A percentile compares a stretch with the other conserved stretches of the same genome.
Evolutionary conservation across 2,329 filamentous ascomycete genomes (phyloP).

Genomic region (Penicillium psychrosexuale): DNA sequence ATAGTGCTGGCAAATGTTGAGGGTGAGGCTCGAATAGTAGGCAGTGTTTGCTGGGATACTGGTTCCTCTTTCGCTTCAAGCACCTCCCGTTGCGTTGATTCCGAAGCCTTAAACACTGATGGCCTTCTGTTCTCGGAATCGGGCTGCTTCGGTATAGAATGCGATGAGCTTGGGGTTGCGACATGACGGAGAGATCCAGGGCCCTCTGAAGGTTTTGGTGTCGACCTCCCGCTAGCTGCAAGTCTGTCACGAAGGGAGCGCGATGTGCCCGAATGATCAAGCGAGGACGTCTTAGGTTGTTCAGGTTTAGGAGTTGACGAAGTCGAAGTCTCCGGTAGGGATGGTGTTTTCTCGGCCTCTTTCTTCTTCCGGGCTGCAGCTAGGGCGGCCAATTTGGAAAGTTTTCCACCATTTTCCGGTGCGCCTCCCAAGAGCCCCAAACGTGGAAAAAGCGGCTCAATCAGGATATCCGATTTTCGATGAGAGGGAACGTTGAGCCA

Average conservation of each 20-base stretch:
- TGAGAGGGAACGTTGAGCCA: conserved; percentile 73
- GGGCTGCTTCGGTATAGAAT: conserved; percentile 18
- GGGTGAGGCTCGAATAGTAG: conserved; percentile 44
- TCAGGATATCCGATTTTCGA: conserved; percentile 61
- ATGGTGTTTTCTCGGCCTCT: conserved; percentile 58
- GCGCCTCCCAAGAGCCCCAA: conserved; percentile 77
- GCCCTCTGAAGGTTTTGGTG: conserved; percentile 25
- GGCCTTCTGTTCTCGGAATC: conserved; percentile 18
- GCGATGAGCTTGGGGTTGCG: conserved; percentile 17
- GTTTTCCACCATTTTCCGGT: conserved; percentile 60
- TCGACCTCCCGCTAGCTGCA: conserved; percentile 28
- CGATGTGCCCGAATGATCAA: conserved; percentile 24
- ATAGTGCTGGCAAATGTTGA: conserved; percentile 52
- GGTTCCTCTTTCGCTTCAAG: conserved; percentile 7
- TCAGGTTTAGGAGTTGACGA: conserved; percentile 8
- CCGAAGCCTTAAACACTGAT: conserved; percentile 3
- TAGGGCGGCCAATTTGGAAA: conserved; percentile 87
- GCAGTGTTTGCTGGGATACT: conserved; percentile 14
- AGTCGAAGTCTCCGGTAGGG: conserved; percentile 7
- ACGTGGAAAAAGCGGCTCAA: conserved; percentile 57
- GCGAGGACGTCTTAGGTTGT: conserved; percentile 6
- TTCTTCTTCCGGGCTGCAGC: conserved; percentile 85
- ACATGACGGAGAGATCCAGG: conserved; percentile 21
- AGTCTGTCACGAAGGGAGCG: conserved; percentile 42
- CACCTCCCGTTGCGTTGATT: neutral